Evolutionary conservation across 371 early-diverging fungal genomes (phyloP), one percentile per base, ranked within the genome.

Genomic region (Catenaria anguillulae): DNA sequence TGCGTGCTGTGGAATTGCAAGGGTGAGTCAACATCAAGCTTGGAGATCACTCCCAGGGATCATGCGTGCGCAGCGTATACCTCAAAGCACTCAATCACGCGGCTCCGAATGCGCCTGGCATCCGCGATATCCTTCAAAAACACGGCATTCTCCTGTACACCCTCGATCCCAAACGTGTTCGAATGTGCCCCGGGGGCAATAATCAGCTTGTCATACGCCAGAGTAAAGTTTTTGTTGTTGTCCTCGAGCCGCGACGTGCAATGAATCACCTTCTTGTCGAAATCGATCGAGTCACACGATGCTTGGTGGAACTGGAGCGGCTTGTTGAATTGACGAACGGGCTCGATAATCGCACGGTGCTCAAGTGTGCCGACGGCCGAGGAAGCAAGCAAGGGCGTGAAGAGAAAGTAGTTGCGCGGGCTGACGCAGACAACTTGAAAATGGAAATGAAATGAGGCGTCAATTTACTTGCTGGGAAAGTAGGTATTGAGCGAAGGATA

Each of bases 321-420:
- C 37, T 77, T 74, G 33, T 77, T 74, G 63, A 88, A 77, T 55
- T 83, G 84, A 24, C 89, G 76, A 17, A 88, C 72, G 17, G 89
- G 84, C 68, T 91, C 91, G 31, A 86, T 66, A 56, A 86, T 81
- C 62, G 83, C 85, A 60, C 90, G 77, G 68, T 84, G 86, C 68
- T 90, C 91, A 31, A 90, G 77, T 17, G 91, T 89, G 4, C 91
- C 91, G 26, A 89, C 89, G 0, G 86, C 77, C 12, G n/a, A 58
- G 26, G 24, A 8, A 12, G 90, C 86, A 37, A 90, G 73, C 60
- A 90, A 66, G 33, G 90, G 90, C 37, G 89, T 89, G 66, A 90
- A 89, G 10, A 87, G 72, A 69, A 91, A 93, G 69, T 91, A 86
- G 71, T 93, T 91, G 66, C 81, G 76, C 33, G 63, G 70, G 46